A percentile compares a stretch with the other conserved stretches of the same genome.
These are phyloP conservation scores for Hysterium pulicare DNA, from an alignment of 2,329 filamentous ascomycete species.

Conservation along the genomic window DNA sequence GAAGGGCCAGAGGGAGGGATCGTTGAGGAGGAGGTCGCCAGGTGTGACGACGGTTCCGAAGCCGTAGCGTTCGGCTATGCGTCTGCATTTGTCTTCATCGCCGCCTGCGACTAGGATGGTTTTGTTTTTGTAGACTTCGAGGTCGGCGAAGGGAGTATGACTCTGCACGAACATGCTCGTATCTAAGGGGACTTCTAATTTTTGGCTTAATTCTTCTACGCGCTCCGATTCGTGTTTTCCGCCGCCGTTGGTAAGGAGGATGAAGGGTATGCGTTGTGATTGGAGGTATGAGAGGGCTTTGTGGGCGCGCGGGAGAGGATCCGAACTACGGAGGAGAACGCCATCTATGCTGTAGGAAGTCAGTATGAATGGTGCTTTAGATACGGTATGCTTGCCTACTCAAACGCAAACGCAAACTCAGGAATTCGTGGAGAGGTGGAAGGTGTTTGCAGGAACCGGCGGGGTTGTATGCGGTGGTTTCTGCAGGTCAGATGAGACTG, in stretches of 20 bases:
- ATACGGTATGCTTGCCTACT: slow-evolving; percentile 41
- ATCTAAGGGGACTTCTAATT: slow-evolving; percentile 62
- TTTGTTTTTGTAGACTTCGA: slow-evolving; percentile 55
- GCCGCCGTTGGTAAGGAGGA: slow-evolving; percentile 93
- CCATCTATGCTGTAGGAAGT: slow-evolving; percentile 71
- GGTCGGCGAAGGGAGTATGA: slow-evolving; percentile 80
- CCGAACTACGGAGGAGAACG: slow-evolving; percentile 81
- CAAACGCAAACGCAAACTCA: slow-evolving; percentile 56
- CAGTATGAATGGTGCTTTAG: slow-evolving; percentile 13
- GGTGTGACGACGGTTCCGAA: slow-evolving; percentile 74
- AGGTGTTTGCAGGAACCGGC: slow-evolving; percentile 27
- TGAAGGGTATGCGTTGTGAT: slow-evolving; percentile 76
- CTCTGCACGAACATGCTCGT: slow-evolving; percentile 77
- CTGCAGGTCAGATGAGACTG: slow-evolving; percentile 4
- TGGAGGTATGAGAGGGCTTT: slow-evolving; percentile 72
- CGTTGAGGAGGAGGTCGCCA: slow-evolving; percentile 72
- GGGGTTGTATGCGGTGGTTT: slow-evolving; percentile 8
- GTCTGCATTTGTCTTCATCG: slow-evolving; percentile 56
- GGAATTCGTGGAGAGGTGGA: slow-evolving; percentile 23
- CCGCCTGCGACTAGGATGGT: slow-evolving; percentile 50
- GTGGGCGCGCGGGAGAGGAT: slow-evolving; percentile 73
- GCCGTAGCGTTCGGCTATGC: slow-evolving; percentile 63
- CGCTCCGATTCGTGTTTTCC: slow-evolving; percentile 76
- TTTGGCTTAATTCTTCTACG: slow-evolving; percentile 64
- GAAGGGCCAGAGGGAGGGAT: slow-evolving; percentile 82